Evolutionary conservation across 257 asterid genomes (phyloP).

Genomic region (Verbena officinalis): DNA sequence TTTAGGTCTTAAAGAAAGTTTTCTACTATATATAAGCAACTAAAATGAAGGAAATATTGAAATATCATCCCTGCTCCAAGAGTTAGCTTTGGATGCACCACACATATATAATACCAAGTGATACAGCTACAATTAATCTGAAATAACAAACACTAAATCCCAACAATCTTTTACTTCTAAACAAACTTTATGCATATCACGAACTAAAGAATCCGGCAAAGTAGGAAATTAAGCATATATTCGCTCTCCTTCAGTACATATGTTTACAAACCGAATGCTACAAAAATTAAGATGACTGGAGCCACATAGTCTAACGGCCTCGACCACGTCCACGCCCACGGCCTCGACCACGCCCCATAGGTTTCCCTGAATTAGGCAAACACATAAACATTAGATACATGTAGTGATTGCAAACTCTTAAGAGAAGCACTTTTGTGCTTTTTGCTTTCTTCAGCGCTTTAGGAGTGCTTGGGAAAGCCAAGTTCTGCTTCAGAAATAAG

Average conservation of each 20-base stretch:
- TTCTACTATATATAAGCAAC: neutral
- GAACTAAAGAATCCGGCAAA: no score
- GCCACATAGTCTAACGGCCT: conserved; percentile 64
- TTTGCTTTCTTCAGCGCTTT: no score
- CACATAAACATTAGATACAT: conserved; percentile 11
- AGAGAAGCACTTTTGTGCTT: no score
- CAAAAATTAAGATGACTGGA: conserved; percentile 41
- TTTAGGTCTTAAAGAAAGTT: conserved; percentile 7
- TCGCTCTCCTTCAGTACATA: conserved; percentile 33
- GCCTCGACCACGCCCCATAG: conserved; percentile 90
- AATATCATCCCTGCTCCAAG: no score
- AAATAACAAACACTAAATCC: conserved; percentile 3
- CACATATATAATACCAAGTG: no score
- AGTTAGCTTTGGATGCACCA: no score
- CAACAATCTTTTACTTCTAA: conserved; percentile 1
- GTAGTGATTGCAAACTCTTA: no score
- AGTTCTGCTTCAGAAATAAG: no score
- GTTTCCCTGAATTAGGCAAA: conserved; percentile 47
- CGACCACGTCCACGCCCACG: conserved; percentile 94
- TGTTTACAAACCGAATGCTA: conserved; percentile 46
- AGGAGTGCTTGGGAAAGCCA: no score
- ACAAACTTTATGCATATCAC: neutral
- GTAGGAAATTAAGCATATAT: conserved; percentile 6
- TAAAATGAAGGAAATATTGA: no score
- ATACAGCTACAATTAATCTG: neutral